Evolutionary conservation across 2,329 filamentous ascomycete species (phyloP), one percentile per base, ranked within the genome.

Genomic region (Penicillium sp.): DNA sequence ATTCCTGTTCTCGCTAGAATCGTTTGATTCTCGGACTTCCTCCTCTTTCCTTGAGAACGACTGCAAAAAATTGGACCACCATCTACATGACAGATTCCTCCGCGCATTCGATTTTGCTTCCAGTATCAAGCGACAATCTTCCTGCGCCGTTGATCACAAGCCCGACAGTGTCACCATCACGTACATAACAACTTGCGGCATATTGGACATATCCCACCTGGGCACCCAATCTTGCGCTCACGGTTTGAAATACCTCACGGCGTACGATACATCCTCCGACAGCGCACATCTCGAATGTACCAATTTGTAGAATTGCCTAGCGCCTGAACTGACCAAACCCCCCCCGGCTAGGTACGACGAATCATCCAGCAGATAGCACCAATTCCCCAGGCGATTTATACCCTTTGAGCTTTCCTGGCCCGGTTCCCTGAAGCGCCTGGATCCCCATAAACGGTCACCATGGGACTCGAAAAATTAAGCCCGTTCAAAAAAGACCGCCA

Each of bases 401-500:
- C 11, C 13, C n/a, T 30, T 30, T 22, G 22, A 37, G 14, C 27
- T 11, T 35, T 14, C 8, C 23, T 18, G 28, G 29, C 16, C 13
- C 27, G 10, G 9, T 26, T 35, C 33, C 47, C 47, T 32, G 15
- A 45, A 45, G 42, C 41, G 30, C 22, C 49, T 44, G 33, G 32
- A 36, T n/a, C 20, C 40, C 36, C 35, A 52, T 35, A 32, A 32
- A 17, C 41, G 31, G 35, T 15, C 49, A 52, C 23, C 4, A 63
- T 63, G 59, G 42, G 48, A 15, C 56, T 67, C 41, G 13, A 34
- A 25, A 44, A 40, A 27, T 60, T 72, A 39, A 64, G 72, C 46
- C 72, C 71, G 1, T 75, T 76, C 60, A 67, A 69, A 41, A 71
- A 71, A 49, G 68, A 74, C 47, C 63, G 70, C 31, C 63, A 64